Conservation (phyloP, 2,329 filamentous ascomycete species). For the Volutella citrinella region DNA sequence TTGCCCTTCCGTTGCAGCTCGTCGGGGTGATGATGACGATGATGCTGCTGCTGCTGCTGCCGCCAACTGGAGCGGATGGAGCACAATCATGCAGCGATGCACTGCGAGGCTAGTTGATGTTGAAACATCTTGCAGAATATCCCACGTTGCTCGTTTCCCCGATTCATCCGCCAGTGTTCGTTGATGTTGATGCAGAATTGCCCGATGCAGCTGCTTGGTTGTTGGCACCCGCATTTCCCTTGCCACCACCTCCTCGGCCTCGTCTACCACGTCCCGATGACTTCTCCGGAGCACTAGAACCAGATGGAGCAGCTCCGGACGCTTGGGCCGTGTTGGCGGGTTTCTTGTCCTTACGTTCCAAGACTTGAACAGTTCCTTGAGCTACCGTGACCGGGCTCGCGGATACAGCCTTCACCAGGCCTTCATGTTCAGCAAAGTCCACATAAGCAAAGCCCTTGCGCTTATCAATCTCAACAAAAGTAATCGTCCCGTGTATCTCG, state of each 20-base stretch:
- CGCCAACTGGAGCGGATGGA: too few species aligned
- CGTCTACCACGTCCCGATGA: constrained; percentile 29
- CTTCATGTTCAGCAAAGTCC: constrained; percentile 73
- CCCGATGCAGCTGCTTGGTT: constrained; percentile 11
- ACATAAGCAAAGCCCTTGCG: constrained; percentile 94
- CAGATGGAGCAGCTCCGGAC: constrained; percentile 12
- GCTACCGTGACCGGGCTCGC: constrained; percentile 80
- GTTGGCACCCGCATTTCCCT: constrained; percentile 20
- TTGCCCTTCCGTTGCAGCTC: too few species aligned
- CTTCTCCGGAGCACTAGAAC: constrained; percentile 26
- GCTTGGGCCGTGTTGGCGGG: constrained; percentile 20
- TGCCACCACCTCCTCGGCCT: constrained; percentile 29
- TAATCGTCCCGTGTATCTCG: constrained; percentile 68
- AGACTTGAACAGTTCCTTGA: constrained; percentile 80
- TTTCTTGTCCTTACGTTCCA: constrained; percentile 72
- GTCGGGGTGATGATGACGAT: too few species aligned
- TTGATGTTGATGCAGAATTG: constrained; percentile 4
- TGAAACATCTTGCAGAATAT: constrained; percentile 14
- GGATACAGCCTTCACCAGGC: constrained; percentile 73
- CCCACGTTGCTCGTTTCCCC: constrained; percentile 1
- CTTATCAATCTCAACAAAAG: constrained; percentile 86
- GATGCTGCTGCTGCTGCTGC: too few species aligned
- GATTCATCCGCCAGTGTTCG: constrained; percentile 19
- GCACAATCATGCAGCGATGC: too few species aligned
- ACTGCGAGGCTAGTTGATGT: constrained; percentile 10